Conservation (phyloP, 2,329 filamentous ascomycete species). For the Fusarium euwallaceae region DNA sequence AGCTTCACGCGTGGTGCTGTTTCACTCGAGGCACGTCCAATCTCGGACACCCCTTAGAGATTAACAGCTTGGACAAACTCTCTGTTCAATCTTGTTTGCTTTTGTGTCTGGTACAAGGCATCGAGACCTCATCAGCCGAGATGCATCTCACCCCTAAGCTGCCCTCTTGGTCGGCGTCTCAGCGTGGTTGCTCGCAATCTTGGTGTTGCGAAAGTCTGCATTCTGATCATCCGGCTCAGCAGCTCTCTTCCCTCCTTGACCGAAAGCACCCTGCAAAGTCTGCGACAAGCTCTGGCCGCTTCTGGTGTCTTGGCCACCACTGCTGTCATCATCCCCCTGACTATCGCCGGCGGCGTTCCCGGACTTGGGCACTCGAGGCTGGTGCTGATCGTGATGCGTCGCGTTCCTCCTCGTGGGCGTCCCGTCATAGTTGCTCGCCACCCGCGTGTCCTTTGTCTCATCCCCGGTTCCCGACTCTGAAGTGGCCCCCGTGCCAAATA, state of each 20-base stretch:
- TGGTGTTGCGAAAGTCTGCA: conserved; percentile 22
- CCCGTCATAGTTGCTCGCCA: conserved; percentile 33
- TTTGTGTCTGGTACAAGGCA: conserved; percentile 2
- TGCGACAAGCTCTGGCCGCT: conserved; percentile 5
- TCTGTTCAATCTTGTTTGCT: conserved; percentile 2
- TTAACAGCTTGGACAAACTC: neutral
- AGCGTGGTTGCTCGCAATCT: conserved; percentile 33
- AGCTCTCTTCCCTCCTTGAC: conserved; percentile 25
- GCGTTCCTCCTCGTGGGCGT: conserved; percentile 27
- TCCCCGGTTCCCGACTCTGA: conserved; percentile 16
- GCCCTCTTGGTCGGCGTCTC: conserved; percentile 27
- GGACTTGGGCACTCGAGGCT: conserved; percentile 25
- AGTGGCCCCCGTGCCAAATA: conserved; percentile 43
- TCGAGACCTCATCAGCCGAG: neutral
- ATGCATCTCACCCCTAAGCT: neutral
- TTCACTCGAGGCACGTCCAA: conserved; percentile 8
- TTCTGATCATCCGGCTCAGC: conserved; percentile 20
- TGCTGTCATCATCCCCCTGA: neutral
- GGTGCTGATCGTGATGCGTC: conserved; percentile 20
- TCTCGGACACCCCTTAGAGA: conserved; percentile 11
- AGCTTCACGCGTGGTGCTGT: neutral
- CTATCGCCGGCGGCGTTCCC: neutral
- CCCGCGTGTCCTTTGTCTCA: conserved; percentile 37
- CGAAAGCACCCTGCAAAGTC: conserved; percentile 15
- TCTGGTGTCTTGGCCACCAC: no score